Evolutionary conservation across 192 early-diverging fungal species (phyloP).

Genomic region (Coemansia sp.): DNA sequence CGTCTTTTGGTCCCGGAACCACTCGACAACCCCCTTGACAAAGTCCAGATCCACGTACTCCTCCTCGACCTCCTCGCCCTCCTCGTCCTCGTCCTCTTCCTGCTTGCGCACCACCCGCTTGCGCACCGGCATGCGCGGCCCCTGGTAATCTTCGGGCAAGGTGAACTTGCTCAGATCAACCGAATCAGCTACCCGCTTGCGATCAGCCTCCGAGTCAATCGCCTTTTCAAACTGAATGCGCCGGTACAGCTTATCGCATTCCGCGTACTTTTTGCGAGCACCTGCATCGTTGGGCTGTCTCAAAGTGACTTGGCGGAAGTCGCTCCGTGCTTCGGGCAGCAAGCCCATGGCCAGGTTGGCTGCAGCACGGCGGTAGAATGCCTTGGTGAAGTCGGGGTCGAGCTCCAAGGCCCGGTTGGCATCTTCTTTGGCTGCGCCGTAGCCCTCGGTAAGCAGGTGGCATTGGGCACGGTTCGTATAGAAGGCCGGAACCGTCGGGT

Average conservation of each 20-base stretch:
- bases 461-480: conserved; percentile 93
- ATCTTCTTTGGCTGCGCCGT: conserved; percentile 78
- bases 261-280: conserved; percentile 73
- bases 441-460: conserved; percentile 81
- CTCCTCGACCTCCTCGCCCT: conserved; percentile 51
- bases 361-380: conserved; percentile 89
- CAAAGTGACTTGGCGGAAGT: conserved; percentile 73
- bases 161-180: conserved; percentile 53
- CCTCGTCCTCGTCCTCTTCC: conserved; percentile 13
- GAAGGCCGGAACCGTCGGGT: conserved; percentile 81
- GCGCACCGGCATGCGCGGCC: conserved; percentile 66
- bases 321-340: conserved; percentile 78
- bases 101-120: conserved; percentile 14
- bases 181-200: conserved; percentile 49
- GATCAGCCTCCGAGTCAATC: conserved; percentile 59
- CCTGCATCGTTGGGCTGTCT: conserved; percentile 76
- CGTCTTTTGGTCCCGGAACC: conserved; percentile 85
- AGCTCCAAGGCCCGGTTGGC: conserved; percentile 79
- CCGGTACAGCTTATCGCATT: conserved; percentile 89
- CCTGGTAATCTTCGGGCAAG: conserved; percentile 77
- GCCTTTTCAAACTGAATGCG: conserved; percentile 91
- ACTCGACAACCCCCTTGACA: conserved; percentile 70
- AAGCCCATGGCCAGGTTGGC: conserved; percentile 84
- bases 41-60: conserved; percentile 77
- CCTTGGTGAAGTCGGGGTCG: conserved; percentile 84